Conservation (phyloP, 2,329 filamentous ascomycete species). For the Xylaria sp. region DNA sequence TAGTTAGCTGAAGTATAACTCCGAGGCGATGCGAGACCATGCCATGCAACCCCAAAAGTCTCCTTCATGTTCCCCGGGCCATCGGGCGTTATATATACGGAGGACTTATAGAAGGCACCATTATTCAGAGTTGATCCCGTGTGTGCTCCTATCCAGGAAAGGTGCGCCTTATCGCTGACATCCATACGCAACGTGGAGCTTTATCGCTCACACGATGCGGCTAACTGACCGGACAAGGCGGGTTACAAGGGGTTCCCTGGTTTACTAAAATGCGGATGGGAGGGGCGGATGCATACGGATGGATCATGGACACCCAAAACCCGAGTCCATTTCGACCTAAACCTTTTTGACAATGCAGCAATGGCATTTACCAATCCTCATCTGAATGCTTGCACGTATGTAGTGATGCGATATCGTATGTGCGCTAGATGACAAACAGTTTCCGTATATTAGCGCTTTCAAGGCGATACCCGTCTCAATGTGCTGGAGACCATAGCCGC, state of each 20-base stretch:
- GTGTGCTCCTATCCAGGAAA: conserved; percentile 18
- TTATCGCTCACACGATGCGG: conserved; percentile 11
- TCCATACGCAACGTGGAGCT: conserved; percentile 6
- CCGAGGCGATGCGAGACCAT: not conserved
- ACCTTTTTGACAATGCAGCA: too few species aligned
- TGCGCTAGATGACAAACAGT: too few species aligned
- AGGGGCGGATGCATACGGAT: too few species aligned
- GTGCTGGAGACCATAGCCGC: too few species aligned
- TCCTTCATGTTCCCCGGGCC: conserved; percentile 11
- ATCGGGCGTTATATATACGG: conserved; percentile 23
- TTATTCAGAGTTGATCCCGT: conserved; percentile 28
- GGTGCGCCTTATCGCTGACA: conserved; percentile 20
- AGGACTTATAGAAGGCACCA: conserved; percentile 9
- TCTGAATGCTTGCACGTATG: too few species aligned
- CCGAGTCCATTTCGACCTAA: too few species aligned
- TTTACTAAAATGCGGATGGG: too few species aligned
- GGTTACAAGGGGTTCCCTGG: not conserved
- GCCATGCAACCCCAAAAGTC: conserved; percentile 6
- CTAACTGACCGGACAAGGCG: conserved; percentile 16
- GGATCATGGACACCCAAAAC: too few species aligned
- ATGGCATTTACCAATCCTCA: too few species aligned
- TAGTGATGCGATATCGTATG: too few species aligned
- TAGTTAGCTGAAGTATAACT: not conserved
- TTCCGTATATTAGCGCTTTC: too few species aligned
- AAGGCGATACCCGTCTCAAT: too few species aligned